Evolutionary conservation across 345 rosid genomes (phyloP).

Genomic region (Hypericum androsaemum): DNA sequence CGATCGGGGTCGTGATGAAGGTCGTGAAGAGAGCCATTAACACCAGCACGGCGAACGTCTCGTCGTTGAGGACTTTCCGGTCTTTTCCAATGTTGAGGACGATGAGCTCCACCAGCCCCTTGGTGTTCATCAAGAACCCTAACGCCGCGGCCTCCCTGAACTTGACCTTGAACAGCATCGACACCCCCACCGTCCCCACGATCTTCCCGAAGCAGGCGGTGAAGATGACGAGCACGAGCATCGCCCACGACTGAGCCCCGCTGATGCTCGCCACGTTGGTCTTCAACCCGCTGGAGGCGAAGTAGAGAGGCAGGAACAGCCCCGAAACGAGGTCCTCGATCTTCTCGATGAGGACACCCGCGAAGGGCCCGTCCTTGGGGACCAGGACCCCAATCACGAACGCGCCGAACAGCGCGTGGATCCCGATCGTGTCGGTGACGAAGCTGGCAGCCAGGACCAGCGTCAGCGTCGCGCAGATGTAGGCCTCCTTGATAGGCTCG

Average conservation of each 20-base stretch:
- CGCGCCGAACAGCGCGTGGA: slow-evolving; percentile 74
- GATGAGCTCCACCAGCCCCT: slow-evolving; percentile 82
- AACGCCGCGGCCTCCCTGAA: slow-evolving; percentile 43
- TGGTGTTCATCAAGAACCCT: slow-evolving; percentile 73
- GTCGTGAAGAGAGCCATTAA: slow-evolving; percentile 39
- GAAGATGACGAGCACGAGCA: slow-evolving; percentile 48
- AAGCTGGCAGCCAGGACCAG: slow-evolving; percentile 32
- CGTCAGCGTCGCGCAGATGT: too few species aligned
- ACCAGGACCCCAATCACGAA: slow-evolving; percentile 58
- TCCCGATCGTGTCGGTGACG: slow-evolving; percentile 59
- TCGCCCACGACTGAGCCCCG: slow-evolving; percentile 63
- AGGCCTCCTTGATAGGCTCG: too few species aligned
- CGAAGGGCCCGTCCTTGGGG: slow-evolving; percentile 68
- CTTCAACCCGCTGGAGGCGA: slow-evolving; percentile 77
- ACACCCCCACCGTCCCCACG: slow-evolving; percentile 45
- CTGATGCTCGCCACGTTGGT: slow-evolving; percentile 51
- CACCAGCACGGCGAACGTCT: slow-evolving; percentile 32
- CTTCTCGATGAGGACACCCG: slow-evolving; percentile 55
- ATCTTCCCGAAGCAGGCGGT: slow-evolving; percentile 73
- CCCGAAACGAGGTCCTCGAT: slow-evolving; percentile 75
- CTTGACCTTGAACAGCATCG: slow-evolving; percentile 41
- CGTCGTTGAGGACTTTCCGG: slow-evolving; percentile 39
- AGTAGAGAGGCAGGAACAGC: slow-evolving; percentile 61
- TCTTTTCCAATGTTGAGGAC: slow-evolving; percentile 81
- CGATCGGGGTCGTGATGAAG: slow-evolving; percentile 31